Percentiles rank a stretch among this genome's conserved stretches.
These are phyloP conservation scores for Lecanicillium sp. DNA, from an alignment of 2,329 filamentous ascomycete genomes.

Conservation along the genomic window DNA sequence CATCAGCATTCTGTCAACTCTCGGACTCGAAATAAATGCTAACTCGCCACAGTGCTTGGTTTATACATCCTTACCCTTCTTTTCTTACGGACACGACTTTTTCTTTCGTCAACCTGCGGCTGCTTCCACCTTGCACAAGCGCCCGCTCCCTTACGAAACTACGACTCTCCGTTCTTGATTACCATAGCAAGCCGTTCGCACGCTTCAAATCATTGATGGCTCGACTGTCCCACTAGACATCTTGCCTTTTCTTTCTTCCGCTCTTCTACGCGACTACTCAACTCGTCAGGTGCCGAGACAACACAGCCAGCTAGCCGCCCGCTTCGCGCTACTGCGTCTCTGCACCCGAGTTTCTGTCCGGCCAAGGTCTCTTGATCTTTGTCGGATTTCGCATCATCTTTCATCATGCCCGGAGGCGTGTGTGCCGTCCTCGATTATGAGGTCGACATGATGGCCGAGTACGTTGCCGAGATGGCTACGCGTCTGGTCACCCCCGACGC, in stretches of 20 bases:
- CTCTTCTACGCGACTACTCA: not conserved
- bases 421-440: constrained; percentile 94
- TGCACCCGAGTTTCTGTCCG: constrained; percentile 21
- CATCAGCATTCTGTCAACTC: too few species aligned
- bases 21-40: not conserved
- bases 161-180: not conserved
- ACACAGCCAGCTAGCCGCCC: not conserved
- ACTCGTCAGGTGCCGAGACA: constrained; percentile 9
- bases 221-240: constrained; percentile 22
- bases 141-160: not conserved
- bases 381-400: constrained; percentile 29
- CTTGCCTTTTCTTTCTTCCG: constrained; percentile 1
- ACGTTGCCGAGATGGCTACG: constrained; percentile 81
- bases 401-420: constrained; percentile 70
- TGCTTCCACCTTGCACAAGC: not conserved
- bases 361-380: constrained; percentile 37
- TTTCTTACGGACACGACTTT: constrained; percentile 3
- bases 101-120: not conserved
- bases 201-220: constrained; percentile 27
- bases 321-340: constrained; percentile 14
- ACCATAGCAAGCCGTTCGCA: too few species aligned
- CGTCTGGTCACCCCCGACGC: constrained; percentile 49
- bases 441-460: constrained; percentile 93
- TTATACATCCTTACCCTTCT: not conserved
- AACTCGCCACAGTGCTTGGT: constrained; percentile 5